Evolutionary conservation across 768 basidiomycete species (phyloP), one percentile per base, ranked within the genome.

Genomic region (Lyophyllum shimeji): DNA sequence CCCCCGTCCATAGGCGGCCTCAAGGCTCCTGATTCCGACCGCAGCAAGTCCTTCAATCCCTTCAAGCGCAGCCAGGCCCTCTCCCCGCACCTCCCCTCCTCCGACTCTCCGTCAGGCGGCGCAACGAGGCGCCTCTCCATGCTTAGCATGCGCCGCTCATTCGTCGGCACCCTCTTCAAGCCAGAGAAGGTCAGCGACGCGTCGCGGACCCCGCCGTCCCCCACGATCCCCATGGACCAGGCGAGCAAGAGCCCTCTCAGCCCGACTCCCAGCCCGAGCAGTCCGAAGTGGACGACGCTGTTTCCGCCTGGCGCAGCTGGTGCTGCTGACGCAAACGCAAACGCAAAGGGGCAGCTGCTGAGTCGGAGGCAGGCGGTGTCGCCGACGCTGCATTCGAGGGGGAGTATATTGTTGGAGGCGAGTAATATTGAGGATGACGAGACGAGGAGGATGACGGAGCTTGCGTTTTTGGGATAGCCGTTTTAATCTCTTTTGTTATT

Each of bases 401-500:
- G 78, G 45, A 83, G 76, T 53, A 88, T 91, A 50, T 48, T 83
- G 56, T 49, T 74, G 31, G 77, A 84, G 70, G 71, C 81, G 52
- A 76, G 63, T 46, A 70, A 68, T 39, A 89, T 90, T 39, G 73
- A 81, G 65, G 87, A 91, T 58, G 85, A 82, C 11, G 89, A 91
- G 74, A 79, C 76, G 59, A 73, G 87, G 69, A 72, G 86, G 67
- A 71, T 89, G 75, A 83, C 84, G 43, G 89, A 91, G 73, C 66
- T 88, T 63, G 87, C 87, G 52, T 91, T 90, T 65, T 69, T 87
- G 65, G 71, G 67, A 53, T 76, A 65, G 59, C n/a, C 15, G n/a
- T 46, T 46, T 47, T 44, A 17, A n/a, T 49, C 29, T 61, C 48
- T 11, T 43, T 27, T 37, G 12, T 11, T 13, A 37, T 37, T 9